Base-by-base conservation (phyloP, 805 yeast species). In the Tanozyma kutaoensis region DNA sequence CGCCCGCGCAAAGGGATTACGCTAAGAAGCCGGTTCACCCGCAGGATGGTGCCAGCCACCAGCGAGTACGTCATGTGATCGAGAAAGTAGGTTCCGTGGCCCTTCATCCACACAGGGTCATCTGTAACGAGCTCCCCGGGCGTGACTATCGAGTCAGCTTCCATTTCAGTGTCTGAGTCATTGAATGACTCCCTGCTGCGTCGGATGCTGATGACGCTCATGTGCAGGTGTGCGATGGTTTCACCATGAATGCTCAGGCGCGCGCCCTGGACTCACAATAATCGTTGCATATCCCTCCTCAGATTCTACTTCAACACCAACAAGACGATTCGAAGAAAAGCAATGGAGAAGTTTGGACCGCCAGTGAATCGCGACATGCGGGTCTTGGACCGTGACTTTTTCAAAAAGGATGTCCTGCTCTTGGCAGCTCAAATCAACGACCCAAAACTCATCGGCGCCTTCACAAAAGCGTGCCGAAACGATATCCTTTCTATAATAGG, bases 121-220 rank as follows among this genome's bases (percentile, higher is more conserved):
- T 81, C 91, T 0, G 97, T 91, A n/a, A 91, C 80, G 27, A 86
- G 56, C 48, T 91, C 96, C 8, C 98, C 98, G 0, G 98, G 98
- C 1, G 96, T 84, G 12, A 88, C 94, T 8, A 91, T 50, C 24
- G 43, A 34, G 46, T 38, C 32, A 17, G 27, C 29, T n/a, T 29
- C 36, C 56, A 58, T 50, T 11, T 62, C 65, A 3, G 50, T 39
- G 24, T 62, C 72, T 1, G 58, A 49, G 17, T 56, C 47, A 12
- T 30, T 26, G 18, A 31, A 43, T 11, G 22, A 15, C 7, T 22
- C 28, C 4, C 30, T 29, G 11, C 23, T 24, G 22, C 36, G 18
- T 9, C 25, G 20, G 5, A 64, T 64, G 28, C 39, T 48, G 13
- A 53, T 52, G 18, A 59, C 58, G 29, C 52, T 55, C 14, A 60